phyloP scores from a whole-genome alignment of 1,139 yeast genomes.

The Yamadazyma epiphylla region DNA sequence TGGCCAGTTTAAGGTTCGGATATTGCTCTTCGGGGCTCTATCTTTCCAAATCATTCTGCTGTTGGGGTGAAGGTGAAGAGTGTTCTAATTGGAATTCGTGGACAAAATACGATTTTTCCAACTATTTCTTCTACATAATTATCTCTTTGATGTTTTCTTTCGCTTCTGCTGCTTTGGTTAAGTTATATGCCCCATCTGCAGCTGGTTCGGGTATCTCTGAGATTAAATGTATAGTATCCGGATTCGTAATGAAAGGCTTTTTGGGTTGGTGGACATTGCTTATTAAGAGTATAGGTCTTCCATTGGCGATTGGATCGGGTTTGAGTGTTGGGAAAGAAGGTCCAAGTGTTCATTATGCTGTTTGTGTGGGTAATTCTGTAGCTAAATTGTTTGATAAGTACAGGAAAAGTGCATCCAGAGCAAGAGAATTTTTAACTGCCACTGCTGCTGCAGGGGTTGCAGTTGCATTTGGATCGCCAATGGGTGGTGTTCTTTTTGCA shows the following conservation, averaged over 20 bases:
- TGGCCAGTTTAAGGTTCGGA: slow-evolving; percentile 78
- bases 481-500: slow-evolving; percentile 68
- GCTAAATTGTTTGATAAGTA: slow-evolving; percentile 50
- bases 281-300: slow-evolving; percentile 77
- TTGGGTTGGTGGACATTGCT: slow-evolving; percentile 68
- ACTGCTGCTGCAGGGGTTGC: slow-evolving; percentile 71
- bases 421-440: slow-evolving; percentile 55
- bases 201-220: slow-evolving; percentile 98
- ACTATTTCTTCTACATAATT: slow-evolving; percentile 56
- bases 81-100: slow-evolving; percentile 60
- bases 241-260: slow-evolving; percentile 79
- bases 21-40: slow-evolving; percentile 70
- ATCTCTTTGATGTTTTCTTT: slow-evolving; percentile 62
- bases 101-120: slow-evolving; percentile 39
- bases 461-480: slow-evolving; percentile 71
- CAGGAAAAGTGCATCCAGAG: slow-evolving; percentile 45
- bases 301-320: slow-evolving; percentile 82
- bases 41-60: slow-evolving; percentile 74
- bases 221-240: slow-evolving; percentile 91
- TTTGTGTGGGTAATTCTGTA: slow-evolving; percentile 69
- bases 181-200: slow-evolving; percentile 77
- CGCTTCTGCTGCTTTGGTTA: slow-evolving; percentile 65
- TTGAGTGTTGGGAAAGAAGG: slow-evolving; percentile 83
- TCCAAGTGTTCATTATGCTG: slow-evolving; percentile 83
- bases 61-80: slow-evolving; percentile 55